Evolutionary conservation across 495 filamentous ascomycete species (phyloP).

Genomic region (Endocarpon pusillum): DNA sequence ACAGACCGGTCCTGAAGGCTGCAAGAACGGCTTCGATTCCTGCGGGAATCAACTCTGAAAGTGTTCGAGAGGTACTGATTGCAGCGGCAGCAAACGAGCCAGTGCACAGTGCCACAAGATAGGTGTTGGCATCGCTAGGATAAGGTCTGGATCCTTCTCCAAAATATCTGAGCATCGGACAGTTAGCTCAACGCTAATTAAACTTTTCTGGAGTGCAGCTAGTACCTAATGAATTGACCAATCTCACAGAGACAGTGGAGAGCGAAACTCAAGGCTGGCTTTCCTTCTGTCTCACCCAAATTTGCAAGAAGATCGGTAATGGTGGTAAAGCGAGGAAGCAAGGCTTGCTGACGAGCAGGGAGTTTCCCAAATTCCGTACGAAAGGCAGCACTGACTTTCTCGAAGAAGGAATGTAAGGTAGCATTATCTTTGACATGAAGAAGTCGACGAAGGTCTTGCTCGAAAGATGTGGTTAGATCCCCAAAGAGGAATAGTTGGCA

Average conservation of each 20-base stretch:
- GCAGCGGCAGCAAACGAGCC: constrained; percentile 45
- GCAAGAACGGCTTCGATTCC: constrained; percentile 40
- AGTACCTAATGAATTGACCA: constrained; percentile 57
- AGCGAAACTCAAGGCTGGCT: constrained; percentile 46
- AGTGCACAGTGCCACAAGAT: constrained; percentile 45
- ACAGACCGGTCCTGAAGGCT: constrained; percentile 39
- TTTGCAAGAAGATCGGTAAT: constrained; percentile 53
- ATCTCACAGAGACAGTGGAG: constrained; percentile 55
- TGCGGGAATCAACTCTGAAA: constrained; percentile 35
- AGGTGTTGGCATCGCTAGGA: constrained; percentile 17
- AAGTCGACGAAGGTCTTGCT: constrained; percentile 45
- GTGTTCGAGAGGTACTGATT: constrained; percentile 36
- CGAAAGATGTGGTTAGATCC: constrained; percentile 63
- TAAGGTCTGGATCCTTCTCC: constrained; percentile 1
- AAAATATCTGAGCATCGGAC: constrained; percentile 1
- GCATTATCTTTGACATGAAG: constrained; percentile 46
- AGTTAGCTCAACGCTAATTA: background rate
- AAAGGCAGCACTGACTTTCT: constrained; percentile 41
- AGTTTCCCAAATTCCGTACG: constrained; percentile 45
- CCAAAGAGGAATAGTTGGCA: no score
- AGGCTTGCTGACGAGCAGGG: constrained; percentile 36
- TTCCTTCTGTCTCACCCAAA: constrained; percentile 38
- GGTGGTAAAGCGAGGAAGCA: constrained; percentile 51
- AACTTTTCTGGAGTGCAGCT: background rate
- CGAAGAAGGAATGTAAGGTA: constrained; percentile 46